Conservation (phyloP, 2,329 filamentous ascomycete genomes). For the Epichloe festucae region DNA sequence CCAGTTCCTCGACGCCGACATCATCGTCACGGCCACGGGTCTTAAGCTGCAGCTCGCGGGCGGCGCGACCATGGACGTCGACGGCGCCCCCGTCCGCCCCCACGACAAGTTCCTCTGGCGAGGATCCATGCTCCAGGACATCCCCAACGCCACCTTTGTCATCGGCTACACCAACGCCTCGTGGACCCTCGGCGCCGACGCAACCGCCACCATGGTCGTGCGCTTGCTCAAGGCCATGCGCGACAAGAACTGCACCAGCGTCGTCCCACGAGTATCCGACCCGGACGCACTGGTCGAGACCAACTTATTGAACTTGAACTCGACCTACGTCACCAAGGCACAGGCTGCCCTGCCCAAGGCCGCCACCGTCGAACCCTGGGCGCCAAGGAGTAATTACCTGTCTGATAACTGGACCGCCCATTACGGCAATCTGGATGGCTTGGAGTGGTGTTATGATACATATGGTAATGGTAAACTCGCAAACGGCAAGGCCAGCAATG, state of each 20-base stretch:
- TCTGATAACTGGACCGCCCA: too few species aligned
- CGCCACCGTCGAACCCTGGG: too few species aligned
- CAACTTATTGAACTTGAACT: constrained; percentile 3
- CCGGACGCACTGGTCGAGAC: background rate
- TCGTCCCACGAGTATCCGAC: background rate
- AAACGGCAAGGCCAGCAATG: too few species aligned
- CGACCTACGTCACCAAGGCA: constrained; percentile 2
- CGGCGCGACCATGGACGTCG: constrained; percentile 28
- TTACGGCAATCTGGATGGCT: too few species aligned
- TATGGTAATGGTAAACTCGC: too few species aligned
- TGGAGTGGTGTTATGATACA: too few species aligned
- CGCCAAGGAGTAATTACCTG: too few species aligned
- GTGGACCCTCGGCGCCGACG: constrained; percentile 48
- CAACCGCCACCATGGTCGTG: constrained; percentile 3
- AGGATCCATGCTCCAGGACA: constrained; percentile 45
- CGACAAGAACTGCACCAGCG: background rate
- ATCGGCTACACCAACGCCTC: constrained; percentile 50
- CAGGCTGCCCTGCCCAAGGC: constrained; percentile 1
- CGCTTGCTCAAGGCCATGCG: background rate
- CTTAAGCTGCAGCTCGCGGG: constrained; percentile 44
- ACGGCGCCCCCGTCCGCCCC: constrained; percentile 33
- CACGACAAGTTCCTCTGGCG: constrained; percentile 43
- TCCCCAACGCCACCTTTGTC: constrained; percentile 46
- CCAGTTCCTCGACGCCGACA: constrained; percentile 41
- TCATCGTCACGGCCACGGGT: constrained; percentile 54